A percentile compares a stretch with the other conserved stretches of the same genome.
Conservation (phyloP, 2,329 filamentous ascomycete genomes). For the Sphaerostilbella broomeana region DNA sequence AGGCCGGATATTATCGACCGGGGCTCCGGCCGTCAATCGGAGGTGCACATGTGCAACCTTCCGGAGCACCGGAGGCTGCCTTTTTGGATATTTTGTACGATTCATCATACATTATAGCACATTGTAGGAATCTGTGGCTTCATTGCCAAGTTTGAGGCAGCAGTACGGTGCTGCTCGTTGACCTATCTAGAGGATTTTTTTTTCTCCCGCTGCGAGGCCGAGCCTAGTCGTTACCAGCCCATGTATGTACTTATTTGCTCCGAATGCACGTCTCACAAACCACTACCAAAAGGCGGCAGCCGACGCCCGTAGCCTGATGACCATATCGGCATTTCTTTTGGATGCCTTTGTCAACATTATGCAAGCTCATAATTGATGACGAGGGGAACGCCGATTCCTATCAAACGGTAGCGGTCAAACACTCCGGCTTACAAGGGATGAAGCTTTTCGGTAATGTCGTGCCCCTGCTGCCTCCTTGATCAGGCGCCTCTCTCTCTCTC, state of each 20-base stretch:
- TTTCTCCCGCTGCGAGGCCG: background rate
- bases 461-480: no score
- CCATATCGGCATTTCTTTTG: no score
- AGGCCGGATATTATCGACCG: conserved; percentile 5
- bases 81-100: background rate
- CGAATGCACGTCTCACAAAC: background rate
- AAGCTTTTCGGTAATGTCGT: no score
- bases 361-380: no score
- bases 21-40: conserved; percentile 11
- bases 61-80: conserved; percentile 4
- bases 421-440: no score
- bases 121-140: background rate
- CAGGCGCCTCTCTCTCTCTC: no score
- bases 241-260: conserved; percentile 1
- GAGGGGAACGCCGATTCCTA: background rate
- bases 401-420: no score
- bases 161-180: no score
- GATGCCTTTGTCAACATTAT: no score
- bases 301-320: background rate
- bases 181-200: no score
- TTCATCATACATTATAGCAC: no score
- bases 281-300: no score
- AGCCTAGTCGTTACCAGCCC: conserved; percentile 4
- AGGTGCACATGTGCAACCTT: conserved; percentile 3
- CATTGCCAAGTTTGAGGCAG: background rate